Evolutionary conservation across 2,329 filamentous ascomycete genomes (phyloP).

Genomic region (Fusarium sp.): DNA sequence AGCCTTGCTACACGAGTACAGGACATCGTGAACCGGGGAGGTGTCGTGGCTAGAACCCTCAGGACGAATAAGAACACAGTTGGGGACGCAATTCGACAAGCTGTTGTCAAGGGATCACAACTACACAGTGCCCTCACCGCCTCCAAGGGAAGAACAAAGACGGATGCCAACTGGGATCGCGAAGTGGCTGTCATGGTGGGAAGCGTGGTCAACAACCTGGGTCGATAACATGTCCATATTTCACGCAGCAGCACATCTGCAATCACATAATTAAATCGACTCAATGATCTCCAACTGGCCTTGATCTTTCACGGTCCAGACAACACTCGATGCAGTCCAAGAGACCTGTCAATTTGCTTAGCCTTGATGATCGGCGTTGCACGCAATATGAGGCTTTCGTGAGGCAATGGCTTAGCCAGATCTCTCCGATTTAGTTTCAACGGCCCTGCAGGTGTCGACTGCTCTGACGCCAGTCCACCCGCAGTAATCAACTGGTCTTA

Average conservation of each 20-base stretch:
- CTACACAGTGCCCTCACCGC: conserved; percentile 70
- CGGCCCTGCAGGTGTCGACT: not conserved
- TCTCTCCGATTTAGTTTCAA: not conserved
- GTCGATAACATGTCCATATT: conserved; percentile 51
- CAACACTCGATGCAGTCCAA: not conserved
- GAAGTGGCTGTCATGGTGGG: conserved; percentile 97
- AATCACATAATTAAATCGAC: conserved; percentile 4
- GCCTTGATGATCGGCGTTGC: not conserved
- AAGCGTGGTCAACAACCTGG: conserved; percentile 77
- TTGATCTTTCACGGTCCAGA: not conserved
- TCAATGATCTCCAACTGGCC: not conserved
- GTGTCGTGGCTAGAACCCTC: conserved; percentile 86
- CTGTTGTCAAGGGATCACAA: conserved; percentile 84
- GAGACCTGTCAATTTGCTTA: not conserved
- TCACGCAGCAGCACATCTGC: not conserved
- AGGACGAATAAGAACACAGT: conserved; percentile 82
- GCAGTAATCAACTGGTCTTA: not conserved
- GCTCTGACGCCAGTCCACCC: not conserved
- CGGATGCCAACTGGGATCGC: conserved; percentile 81
- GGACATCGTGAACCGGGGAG: conserved; percentile 87
- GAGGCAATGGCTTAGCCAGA: not conserved
- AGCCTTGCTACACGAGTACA: conserved; percentile 83
- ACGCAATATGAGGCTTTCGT: not conserved
- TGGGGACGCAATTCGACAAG: conserved; percentile 83
- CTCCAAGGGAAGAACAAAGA: conserved; percentile 62